phyloP scores from a whole-genome alignment of 2,329 filamentous ascomycete genomes.

The Eutypa lata region DNA sequence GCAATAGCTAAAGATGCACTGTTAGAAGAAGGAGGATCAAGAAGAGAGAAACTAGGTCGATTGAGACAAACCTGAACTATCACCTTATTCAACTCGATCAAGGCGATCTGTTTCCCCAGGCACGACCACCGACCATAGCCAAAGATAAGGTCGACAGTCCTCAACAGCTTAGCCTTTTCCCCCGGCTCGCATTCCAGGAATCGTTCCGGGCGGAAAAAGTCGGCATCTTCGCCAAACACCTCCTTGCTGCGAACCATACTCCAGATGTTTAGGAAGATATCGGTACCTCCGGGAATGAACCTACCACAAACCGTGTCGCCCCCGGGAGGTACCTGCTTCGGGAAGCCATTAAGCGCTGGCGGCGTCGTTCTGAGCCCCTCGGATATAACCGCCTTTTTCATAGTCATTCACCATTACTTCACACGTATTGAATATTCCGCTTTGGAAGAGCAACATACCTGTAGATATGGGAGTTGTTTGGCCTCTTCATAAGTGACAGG shows the following conservation, averaged over 20 bases:
- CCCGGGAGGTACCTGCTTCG: constrained; percentile 20
- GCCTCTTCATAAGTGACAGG: constrained; percentile 21
- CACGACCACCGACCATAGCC: constrained; percentile 10
- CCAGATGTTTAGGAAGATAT: constrained; percentile 18
- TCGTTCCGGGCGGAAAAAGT: constrained; percentile 21
- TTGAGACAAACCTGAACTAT: background rate
- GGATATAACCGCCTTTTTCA: constrained; percentile 19
- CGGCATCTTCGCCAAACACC: constrained; percentile 21
- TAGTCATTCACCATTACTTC: background rate
- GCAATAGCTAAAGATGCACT: constrained; percentile 11
- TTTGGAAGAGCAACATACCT: constrained; percentile 9
- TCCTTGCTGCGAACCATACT: constrained; percentile 19
- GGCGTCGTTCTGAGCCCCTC: constrained; percentile 23
- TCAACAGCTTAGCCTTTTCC: constrained; percentile 8
- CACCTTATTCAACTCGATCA: constrained; percentile 2
- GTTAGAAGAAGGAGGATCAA: constrained; percentile 1
- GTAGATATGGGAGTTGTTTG: constrained; percentile 20
- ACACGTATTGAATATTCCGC: background rate
- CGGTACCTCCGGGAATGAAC: constrained; percentile 21
- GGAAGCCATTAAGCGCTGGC: constrained; percentile 16
- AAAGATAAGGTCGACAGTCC: constrained; percentile 20
- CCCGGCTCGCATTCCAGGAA: constrained; percentile 17
- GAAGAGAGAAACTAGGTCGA: background rate
- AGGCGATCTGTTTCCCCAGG: background rate
- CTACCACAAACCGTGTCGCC: constrained; percentile 20